These are phyloP conservation scores for Pelargonium cotyledonis DNA, from an alignment of 441 rosid species.

Conservation along the genomic window DNA sequence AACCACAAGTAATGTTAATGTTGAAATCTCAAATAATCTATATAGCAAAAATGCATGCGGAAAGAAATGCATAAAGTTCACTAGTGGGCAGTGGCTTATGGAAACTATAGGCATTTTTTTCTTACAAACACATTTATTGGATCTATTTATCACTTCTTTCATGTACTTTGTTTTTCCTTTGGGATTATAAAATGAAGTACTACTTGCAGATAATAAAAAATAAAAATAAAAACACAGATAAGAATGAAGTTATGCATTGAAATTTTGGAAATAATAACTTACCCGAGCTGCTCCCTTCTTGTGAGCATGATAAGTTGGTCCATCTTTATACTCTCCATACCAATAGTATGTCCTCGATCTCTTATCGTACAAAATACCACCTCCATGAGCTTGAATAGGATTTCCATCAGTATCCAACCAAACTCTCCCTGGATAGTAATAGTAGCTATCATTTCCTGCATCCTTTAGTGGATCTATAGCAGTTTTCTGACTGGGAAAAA, in stretches of 20 bases:
- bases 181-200: too few species aligned
- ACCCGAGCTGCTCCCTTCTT: conserved; percentile 84
- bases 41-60: neutral
- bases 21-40: neutral
- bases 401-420: conserved; percentile 89
- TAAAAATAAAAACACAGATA: neutral
- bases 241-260: conserved; percentile 6
- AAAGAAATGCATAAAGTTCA: neutral
- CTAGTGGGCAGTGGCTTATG: neutral
- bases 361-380: conserved; percentile 60
- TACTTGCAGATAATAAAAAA: too few species aligned
- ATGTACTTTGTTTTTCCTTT: too few species aligned
- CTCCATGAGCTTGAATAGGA: conserved; percentile 96
- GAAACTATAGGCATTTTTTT: neutral
- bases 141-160: too few species aligned
- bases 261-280: conserved; percentile 26
- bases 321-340: conserved; percentile 96
- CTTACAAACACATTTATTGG: neutral
- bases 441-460: conserved; percentile 43
- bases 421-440: conserved; percentile 67
- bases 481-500: conserved; percentile 63
- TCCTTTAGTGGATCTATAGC: conserved; percentile 56
- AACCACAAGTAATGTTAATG: neutral
- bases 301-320: conserved; percentile 77
- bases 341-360: conserved; percentile 61